Percentiles rank a stretch among this genome's conserved stretches.
These are phyloP conservation scores for Lippia alba DNA, from an alignment of 305 asterid genomes.

Conservation along the genomic window DNA sequence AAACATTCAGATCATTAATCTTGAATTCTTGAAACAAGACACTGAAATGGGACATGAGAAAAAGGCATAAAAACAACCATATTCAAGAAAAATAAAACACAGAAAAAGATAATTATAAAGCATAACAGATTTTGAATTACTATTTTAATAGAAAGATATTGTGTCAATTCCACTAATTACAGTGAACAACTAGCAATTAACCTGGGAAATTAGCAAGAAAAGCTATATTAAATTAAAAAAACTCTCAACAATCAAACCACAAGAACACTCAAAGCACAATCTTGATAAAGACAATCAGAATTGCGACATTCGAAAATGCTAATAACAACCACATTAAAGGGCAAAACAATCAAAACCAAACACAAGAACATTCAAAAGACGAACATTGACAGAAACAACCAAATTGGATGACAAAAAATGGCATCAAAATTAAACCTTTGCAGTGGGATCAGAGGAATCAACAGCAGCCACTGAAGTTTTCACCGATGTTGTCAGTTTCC, in stretches of 20 bases:
- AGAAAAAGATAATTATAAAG: too few species aligned
- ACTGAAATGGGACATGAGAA: not conserved
- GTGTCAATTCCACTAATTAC: too few species aligned
- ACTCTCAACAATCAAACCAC: not conserved
- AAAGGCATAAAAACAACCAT: not conserved
- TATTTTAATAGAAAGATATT: too few species aligned
- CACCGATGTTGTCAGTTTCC: conserved; percentile 46
- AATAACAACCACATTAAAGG: not conserved
- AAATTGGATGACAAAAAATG: conserved; percentile 13
- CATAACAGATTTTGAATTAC: not conserved
- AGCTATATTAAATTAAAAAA: not conserved
- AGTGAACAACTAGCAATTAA: too few species aligned
- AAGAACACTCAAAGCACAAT: not conserved
- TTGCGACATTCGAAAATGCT: not conserved
- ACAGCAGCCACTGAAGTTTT: conserved; percentile 73
- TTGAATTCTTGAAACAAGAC: not conserved
- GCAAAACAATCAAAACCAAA: not conserved
- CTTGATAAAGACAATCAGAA: not conserved
- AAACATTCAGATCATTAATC: not conserved
- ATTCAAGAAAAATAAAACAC: not conserved
- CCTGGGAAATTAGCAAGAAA: not conserved
- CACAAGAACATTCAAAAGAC: not conserved
- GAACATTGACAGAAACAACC: not conserved
- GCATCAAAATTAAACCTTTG: conserved; percentile 50
- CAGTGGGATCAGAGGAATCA: conserved; percentile 67